phyloP scores from a whole-genome alignment of 495 filamentous ascomycete species.

The Neurospora sp. region DNA sequence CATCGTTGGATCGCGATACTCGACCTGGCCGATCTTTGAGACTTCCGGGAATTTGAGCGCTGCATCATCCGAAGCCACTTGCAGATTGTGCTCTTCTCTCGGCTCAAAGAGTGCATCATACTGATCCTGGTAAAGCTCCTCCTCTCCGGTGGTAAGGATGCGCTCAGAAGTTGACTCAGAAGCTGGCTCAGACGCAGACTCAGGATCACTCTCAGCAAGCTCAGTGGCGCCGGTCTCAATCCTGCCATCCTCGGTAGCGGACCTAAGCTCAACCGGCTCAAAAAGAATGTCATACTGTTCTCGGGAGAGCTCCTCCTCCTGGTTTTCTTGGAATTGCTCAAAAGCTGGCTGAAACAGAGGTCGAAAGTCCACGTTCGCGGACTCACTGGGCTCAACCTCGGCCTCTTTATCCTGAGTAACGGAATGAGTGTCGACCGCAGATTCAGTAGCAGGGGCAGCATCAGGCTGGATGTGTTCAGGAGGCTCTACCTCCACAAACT shows the following conservation, averaged over 20 bases:
- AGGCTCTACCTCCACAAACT: not conserved
- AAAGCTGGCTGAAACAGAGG: not conserved
- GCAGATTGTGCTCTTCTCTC: not conserved
- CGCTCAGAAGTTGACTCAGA: not conserved
- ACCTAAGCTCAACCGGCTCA: not conserved
- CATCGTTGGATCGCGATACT: not conserved
- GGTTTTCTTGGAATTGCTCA: not conserved
- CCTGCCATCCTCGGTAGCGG: not conserved
- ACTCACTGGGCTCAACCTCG: not conserved
- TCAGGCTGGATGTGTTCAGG: not conserved
- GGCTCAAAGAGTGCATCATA: not conserved
- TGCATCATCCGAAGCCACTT: not conserved
- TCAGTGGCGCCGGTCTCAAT: not conserved
- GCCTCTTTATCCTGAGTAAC: not conserved
- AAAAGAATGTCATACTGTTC: not conserved
- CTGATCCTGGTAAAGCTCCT: not conserved
- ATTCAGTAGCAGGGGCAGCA: not conserved
- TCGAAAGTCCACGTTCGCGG: not conserved
- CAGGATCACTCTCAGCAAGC: not conserved
- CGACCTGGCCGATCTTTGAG: not conserved
- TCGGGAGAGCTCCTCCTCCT: not conserved
- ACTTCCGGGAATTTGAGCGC: not conserved
- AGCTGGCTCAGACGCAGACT: not conserved
- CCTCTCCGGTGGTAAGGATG: not conserved
- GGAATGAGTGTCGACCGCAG: not conserved